phyloP scores from a whole-genome alignment of 176 grass and related monocot genomes.

The Carex kokanica region DNA sequence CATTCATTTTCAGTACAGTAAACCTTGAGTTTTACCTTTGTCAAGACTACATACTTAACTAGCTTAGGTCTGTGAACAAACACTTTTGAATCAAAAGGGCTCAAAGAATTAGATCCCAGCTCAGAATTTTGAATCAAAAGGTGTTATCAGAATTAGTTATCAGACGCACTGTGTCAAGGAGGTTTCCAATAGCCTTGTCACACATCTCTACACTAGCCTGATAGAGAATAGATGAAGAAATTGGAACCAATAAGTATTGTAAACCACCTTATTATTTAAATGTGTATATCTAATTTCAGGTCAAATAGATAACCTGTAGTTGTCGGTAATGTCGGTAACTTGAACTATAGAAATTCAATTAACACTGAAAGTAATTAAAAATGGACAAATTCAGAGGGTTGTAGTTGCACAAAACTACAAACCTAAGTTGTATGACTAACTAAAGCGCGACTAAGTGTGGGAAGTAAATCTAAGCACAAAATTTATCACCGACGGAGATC shows the following conservation, averaged over 20 bases:
- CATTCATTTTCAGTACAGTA: background rate
- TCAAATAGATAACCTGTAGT: background rate
- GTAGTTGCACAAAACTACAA: background rate
- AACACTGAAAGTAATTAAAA: background rate
- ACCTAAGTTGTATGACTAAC: background rate
- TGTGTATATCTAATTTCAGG: background rate
- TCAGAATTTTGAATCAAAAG: background rate
- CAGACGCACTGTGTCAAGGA: constrained; percentile 5
- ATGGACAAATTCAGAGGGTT: background rate
- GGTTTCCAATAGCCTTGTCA: constrained; percentile 21
- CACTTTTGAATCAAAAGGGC: constrained; percentile 16
- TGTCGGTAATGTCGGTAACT: background rate
- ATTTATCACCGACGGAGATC: too few relatives aligned
- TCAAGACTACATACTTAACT: constrained; percentile 22
- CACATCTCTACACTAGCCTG: constrained; percentile 25
- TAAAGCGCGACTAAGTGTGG: background rate
- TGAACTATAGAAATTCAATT: background rate
- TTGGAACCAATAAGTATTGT: background rate
- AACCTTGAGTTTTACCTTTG: constrained; percentile 19
- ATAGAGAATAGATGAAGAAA: background rate
- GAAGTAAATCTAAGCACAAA: background rate
- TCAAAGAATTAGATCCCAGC: background rate
- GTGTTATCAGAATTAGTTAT: background rate
- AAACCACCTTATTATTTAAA: background rate
- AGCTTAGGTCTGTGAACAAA: constrained; percentile 29